Evolutionary conservation across 2,329 filamentous ascomycete genomes (phyloP), one percentile per base, ranked within the genome.

Genomic region (Simplicillium sp.): DNA sequence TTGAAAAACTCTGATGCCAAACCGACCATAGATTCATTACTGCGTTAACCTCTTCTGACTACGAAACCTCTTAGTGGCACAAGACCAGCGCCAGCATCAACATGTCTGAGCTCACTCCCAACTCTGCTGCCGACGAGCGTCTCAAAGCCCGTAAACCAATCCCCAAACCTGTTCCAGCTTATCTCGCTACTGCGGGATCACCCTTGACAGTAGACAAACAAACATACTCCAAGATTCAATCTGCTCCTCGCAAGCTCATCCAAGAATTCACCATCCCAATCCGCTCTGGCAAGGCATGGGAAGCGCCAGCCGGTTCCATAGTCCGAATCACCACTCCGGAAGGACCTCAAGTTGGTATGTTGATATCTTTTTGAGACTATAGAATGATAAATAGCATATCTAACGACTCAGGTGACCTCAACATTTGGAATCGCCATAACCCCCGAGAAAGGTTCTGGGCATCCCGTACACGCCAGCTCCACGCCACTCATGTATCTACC

Each of bases 361-460:
- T n/a, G n/a, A 13, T 44, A 15, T 45, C 29, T 25, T 37, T 5
- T 6, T 25, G 6, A 25, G 20, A 25, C 6, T 25, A 25, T 25
- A 9, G 20, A 6, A 25, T 6, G 5, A 25, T 25, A 9, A 25
- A 9, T 9, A 9, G 20, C 9, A 25, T 5, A 25, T 25, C 20
- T 25, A 25, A 25, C 20, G 5, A 11, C n/a, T 16, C 36, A 62
- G 84, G 85, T 40, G 87, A 92, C 52, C 65, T 92, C 14, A 94
- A 94, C 58, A 73, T 92, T 51, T 94, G 84, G 84, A 86, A 83
- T 51, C 68, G 71, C 5, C 65, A 80, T 47, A 88, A 92, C 58
- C 82, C 85, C 0, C 75, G 84, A 12, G 87, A 94, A 57, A 72
- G 79, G 34, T 87, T 94, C 66, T 94, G 86, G 87, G 86, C 87